Base-by-base conservation (phyloP, 2,329 filamentous ascomycete species). In the Pestalotiopsis sp. region DNA sequence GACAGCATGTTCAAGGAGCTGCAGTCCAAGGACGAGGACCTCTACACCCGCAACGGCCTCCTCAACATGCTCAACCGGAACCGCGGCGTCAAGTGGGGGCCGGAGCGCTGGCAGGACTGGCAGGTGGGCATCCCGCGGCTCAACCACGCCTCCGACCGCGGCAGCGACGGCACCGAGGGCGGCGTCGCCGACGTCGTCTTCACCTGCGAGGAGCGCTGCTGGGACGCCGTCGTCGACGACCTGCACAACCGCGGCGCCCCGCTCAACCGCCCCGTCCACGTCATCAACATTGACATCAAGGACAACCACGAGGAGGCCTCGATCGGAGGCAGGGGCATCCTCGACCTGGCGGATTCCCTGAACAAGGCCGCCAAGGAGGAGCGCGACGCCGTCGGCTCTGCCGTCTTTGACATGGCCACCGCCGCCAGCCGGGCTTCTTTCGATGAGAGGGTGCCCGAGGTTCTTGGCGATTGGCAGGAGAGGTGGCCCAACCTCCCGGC, bases 101-200 rank as follows among this genome's bases (percentile, higher is more conserved):
- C 96, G 0, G 96, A 99, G 82, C 90, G 96, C 69, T 99, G 97
- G 92, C 96, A 99, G 82, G 96, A 99, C 81, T 99, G 96, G 96
- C 89, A 93, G 62, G 87, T 97, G 1, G 96, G 96, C 2, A 87
- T 94, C 70, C 95, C 96, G 38, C 88, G 95, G 38, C 83, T 96
- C 12, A 91, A 95, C 56, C 91, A 94, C 72, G 84, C 89, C 52
- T 87, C 87, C 59, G 92, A 98, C 78, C 90, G 92, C 77, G 96
- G 96, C 27, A 90, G 90, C 69, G 80, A 87, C 20, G 96, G 96
- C 17, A 92, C 93, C 7, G 96, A 99, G 80, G 92, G 91, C 7
- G 96, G 96, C 6, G 86, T 97, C 4, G 95, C 97, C 0, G 96
- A 99, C 78, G 85, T 98, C 6, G 95, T 99, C 69, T 95, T 99